A percentile compares a stretch with the other conserved stretches of the same genome.
Conservation (phyloP, 352 stramenopile genomes). For the Pythium diclinum region DNA sequence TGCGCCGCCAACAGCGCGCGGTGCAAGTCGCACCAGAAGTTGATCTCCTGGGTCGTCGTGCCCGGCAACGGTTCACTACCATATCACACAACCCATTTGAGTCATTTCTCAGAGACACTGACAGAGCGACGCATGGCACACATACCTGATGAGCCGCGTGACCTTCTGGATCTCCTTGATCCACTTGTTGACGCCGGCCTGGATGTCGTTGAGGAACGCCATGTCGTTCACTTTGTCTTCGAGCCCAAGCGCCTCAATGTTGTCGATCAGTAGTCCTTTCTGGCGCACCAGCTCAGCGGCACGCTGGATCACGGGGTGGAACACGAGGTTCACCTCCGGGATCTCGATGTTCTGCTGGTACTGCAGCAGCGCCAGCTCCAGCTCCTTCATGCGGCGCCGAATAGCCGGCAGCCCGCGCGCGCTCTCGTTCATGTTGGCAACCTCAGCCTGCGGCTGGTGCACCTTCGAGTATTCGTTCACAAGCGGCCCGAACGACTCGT, state of each 20-base stretch:
- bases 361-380: conserved; percentile 92
- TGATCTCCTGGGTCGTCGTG: conserved; percentile 91
- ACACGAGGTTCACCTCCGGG: conserved; percentile 88
- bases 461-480: conserved; percentile 86
- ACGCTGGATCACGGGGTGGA: conserved; percentile 85
- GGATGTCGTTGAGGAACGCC: conserved; percentile 85
- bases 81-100: conserved; percentile 5
- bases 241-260: conserved; percentile 70
- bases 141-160: conserved; percentile 76
- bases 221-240: conserved; percentile 83
- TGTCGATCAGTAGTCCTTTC: conserved; percentile 72
- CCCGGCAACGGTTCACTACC: conserved; percentile 76
- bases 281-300: conserved; percentile 68
- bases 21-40: conserved; percentile 94
- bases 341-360: conserved; percentile 96
- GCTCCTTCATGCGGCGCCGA: conserved; percentile 90
- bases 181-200: conserved; percentile 91
- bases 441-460: conserved; percentile 69
- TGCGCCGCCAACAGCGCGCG: conserved; percentile 84
- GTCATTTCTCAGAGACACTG: neutral
- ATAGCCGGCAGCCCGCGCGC: conserved; percentile 80
- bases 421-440: conserved; percentile 58
- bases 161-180: conserved; percentile 96
- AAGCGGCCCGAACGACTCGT: conserved; percentile 84
- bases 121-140: neutral